Evolutionary conservation across 2,329 filamentous ascomycete genomes (phyloP), one percentile per base, ranked within the genome.

Genomic region (Nemania sp.): DNA sequence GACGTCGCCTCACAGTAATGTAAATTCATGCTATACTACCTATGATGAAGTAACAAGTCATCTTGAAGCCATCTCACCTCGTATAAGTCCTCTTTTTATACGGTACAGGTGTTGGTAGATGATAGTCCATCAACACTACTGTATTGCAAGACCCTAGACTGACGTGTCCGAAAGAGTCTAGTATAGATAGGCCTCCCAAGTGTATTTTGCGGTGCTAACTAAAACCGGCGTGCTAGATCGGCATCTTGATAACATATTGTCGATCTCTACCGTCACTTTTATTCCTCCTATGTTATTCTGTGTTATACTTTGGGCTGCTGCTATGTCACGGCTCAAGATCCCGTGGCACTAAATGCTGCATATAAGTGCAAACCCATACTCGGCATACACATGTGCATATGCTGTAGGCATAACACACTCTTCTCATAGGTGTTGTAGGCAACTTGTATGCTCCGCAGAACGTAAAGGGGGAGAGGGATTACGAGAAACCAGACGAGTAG

Each of bases 141-240:
- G 47, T 51, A 5, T 8, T 10, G 26, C 10, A 51, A 51, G 6
- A 26, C 10, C 22, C 47, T 10, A 27, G 3, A 51, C 22, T 20
- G 6, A 45, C 22, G 27, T 15, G 22, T 51, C 47, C 13, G 8
- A 22, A 13, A 10, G 18, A 22, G 22, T 27, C 47, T 26, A 26
- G 47, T n/a, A n/a, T n/a, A n/a, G n/a, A n/a, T n/a, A 27, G 13
- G 11, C 3, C 47, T 26, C 47, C 47, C 20, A 6, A 18, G 29
- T 41, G 27, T 38, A 27, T 27, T 27, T 11, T 52, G 56, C 41
- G 63, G n/a, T 18, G 38, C 24, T 24, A 55, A 29, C 49, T 22
- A 38, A n/a, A 47, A 24, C 35, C 45, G 49, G 15, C 20, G 24
- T 41, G 10, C 20, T 22, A 11, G 29, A 41, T 24, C n/a, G n/a